Conservation (phyloP, 371 early-diverging fungal genomes). For the Apophysomyces sp. region DNA sequence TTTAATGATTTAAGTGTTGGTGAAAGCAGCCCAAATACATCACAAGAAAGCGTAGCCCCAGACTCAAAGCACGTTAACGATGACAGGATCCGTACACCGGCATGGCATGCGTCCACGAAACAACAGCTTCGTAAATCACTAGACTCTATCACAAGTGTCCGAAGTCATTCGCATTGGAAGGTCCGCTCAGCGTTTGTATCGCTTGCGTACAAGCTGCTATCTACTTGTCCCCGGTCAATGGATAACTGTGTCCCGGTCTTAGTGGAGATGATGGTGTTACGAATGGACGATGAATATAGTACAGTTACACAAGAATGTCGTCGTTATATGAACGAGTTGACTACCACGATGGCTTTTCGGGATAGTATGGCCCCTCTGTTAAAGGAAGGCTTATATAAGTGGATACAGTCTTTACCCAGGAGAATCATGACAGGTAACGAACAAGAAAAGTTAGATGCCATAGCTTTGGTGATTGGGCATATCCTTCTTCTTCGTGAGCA, state of each 20-base stretch:
- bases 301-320: conserved; percentile 32
- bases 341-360: conserved; percentile 7
- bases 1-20: not conserved
- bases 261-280: conserved; percentile 45
- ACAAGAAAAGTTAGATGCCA: conserved; percentile 34
- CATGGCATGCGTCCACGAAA: conserved; percentile 34
- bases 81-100: conserved; percentile 3
- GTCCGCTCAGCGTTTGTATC: conserved; percentile 44
- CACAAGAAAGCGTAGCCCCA: not conserved
- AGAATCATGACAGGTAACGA: conserved; percentile 47
- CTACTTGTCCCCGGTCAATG: conserved; percentile 35
- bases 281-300: conserved; percentile 45
- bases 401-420: conserved; percentile 42
- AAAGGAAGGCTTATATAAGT: conserved; percentile 42
- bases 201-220: conserved; percentile 38
- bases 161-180: conserved; percentile 42
- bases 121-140: conserved; percentile 21
- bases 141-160: conserved; percentile 25
- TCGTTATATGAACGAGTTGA: conserved; percentile 21
- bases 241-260: conserved; percentile 37
- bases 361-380: conserved; percentile 31
- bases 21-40: not conserved
- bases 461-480: conserved; percentile 44
- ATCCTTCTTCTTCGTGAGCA: conserved; percentile 36
- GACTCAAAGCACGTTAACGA: not conserved